These are phyloP conservation scores for Trypanosoma brucei DNA, from an alignment of 208 protist species.

Conservation along the genomic window DNA sequence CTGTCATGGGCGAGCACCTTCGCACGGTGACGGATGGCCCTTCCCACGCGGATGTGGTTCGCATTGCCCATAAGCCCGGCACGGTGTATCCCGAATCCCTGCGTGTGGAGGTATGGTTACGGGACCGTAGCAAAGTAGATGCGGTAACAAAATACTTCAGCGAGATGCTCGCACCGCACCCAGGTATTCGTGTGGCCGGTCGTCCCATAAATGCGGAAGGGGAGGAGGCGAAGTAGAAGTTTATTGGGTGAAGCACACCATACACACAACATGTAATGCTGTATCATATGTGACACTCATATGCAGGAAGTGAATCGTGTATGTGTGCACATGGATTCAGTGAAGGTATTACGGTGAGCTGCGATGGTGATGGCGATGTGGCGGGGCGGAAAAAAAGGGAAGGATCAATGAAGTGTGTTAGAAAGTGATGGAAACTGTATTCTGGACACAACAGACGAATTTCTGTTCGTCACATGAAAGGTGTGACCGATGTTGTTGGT, in stretches of 20 bases:
- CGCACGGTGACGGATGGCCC: conserved; percentile 41
- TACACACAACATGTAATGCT: background rate
- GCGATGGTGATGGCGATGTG: too few species aligned
- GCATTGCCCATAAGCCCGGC: conserved; percentile 66
- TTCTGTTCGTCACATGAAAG: too few species aligned
- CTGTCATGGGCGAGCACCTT: conserved; percentile 69
- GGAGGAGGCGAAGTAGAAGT: background rate
- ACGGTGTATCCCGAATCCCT: conserved; percentile 51
- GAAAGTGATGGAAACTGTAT: too few species aligned
- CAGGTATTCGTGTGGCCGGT: conserved; percentile 39
- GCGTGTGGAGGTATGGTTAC: conserved; percentile 68
- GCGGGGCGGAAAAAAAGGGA: too few species aligned
- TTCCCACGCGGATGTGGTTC: conserved; percentile 56
- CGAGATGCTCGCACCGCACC: conserved; percentile 34
- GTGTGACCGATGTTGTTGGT: too few species aligned
- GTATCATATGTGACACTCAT: too few species aligned
- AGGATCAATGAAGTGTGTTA: too few species aligned
- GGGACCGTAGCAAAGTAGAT: conserved; percentile 29
- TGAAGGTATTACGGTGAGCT: too few species aligned
- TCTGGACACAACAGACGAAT: too few species aligned
- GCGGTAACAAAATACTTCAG: conserved; percentile 52
- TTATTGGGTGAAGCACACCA: background rate
- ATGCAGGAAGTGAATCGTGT: too few species aligned
- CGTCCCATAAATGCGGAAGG: conserved; percentile 12
- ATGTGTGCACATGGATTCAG: too few species aligned